phyloP scores from a whole-genome alignment of 352 stramenopile species.

The Pythium scleroteichum region DNA sequence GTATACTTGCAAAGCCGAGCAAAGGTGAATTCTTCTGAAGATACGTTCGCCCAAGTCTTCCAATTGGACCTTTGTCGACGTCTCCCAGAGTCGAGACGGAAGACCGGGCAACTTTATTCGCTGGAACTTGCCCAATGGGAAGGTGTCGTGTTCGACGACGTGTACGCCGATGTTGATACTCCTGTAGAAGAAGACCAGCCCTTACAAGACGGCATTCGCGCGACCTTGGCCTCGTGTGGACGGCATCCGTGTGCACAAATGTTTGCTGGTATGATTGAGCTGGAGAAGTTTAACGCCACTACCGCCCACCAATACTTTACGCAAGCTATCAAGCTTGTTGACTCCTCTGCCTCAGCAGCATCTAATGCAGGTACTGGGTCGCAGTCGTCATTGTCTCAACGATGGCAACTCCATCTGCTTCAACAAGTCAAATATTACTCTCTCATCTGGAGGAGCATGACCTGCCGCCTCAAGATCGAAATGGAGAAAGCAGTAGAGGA shows the following conservation, averaged over 20 bases:
- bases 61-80: conserved; percentile 46
- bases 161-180: conserved; percentile 11
- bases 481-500: conserved; percentile 55
- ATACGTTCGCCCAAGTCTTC: conserved; percentile 59
- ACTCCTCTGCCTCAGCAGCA: not conserved
- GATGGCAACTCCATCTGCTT: conserved; percentile 40
- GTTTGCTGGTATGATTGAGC: conserved; percentile 50
- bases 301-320: conserved; percentile 43
- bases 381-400: conserved; percentile 26
- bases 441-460: conserved; percentile 52
- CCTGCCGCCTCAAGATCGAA: conserved; percentile 44
- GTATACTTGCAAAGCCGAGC: conserved; percentile 48
- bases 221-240: conserved; percentile 20
- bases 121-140: conserved; percentile 37
- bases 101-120: conserved; percentile 5
- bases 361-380: not conserved
- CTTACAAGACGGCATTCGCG: conserved; percentile 30
- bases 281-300: conserved; percentile 47
- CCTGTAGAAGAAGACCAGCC: conserved; percentile 18
- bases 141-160: conserved; percentile 35
- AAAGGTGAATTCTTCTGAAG: conserved; percentile 22
- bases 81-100: conserved; percentile 26
- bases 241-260: conserved; percentile 46
- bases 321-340: conserved; percentile 38
- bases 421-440: conserved; percentile 51